Evolutionary conservation across 2,329 filamentous ascomycete genomes (phyloP).

Genomic region (Paraphoma chrysanthemicola): DNA sequence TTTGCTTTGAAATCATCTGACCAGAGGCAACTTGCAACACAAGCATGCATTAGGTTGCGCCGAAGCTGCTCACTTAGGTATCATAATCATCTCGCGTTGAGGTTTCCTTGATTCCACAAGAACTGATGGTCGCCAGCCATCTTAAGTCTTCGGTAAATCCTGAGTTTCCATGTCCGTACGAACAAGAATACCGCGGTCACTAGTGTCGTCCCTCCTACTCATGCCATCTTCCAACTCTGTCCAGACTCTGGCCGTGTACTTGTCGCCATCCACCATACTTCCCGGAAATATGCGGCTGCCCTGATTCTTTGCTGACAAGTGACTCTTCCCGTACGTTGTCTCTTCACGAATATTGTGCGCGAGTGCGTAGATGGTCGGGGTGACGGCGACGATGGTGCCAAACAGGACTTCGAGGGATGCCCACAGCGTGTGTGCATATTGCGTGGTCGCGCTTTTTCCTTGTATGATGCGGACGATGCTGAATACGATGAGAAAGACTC

Average conservation of each 20-base stretch:
- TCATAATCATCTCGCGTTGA: not conserved
- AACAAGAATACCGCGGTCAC: slow-evolving; percentile 13
- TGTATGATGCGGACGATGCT: slow-evolving; percentile 21
- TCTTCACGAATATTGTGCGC: slow-evolving; percentile 15
- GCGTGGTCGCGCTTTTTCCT: slow-evolving; percentile 14
- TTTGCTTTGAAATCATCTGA: too few species aligned
- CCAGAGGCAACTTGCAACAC: too few species aligned
- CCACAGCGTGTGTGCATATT: slow-evolving; percentile 22
- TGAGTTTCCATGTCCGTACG: not conserved
- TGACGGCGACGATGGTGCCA: slow-evolving; percentile 21
- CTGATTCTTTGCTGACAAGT: slow-evolving; percentile 9
- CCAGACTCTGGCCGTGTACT: slow-evolving; percentile 12
- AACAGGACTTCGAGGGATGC: slow-evolving; percentile 22
- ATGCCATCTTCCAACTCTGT: slow-evolving; percentile 14
- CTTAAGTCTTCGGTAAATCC: not conserved
- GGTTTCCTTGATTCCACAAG: not conserved
- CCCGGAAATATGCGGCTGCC: slow-evolving; percentile 8
- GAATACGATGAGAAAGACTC: slow-evolving; percentile 21
- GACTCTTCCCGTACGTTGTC: slow-evolving; percentile 10
- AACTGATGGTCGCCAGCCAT: not conserved
- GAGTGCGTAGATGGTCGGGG: slow-evolving; percentile 24
- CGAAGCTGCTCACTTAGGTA: not conserved
- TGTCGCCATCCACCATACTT: slow-evolving; percentile 1
- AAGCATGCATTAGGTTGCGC: too few species aligned
- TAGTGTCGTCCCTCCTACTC: slow-evolving; percentile 12